phyloP scores from a whole-genome alignment of 805 yeast genomes.

The Wickerhamomyces ciferrii region DNA sequence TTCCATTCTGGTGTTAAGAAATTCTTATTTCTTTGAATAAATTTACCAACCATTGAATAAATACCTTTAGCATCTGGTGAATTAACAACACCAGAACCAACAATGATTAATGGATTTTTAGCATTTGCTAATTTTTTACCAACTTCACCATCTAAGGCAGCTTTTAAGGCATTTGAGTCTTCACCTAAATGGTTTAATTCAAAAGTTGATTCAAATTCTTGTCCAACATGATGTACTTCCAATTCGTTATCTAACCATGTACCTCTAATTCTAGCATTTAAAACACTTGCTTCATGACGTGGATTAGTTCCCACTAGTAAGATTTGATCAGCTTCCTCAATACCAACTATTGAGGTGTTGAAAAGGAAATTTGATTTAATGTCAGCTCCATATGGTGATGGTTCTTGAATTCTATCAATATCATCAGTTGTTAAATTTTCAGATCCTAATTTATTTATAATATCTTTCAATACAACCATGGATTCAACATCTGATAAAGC shows the following conservation, averaged over 20 bases:
- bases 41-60: constrained; percentile 54
- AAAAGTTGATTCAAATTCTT: constrained; percentile 73
- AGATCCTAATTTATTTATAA: constrained; percentile 70
- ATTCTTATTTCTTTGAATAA: constrained; percentile 48
- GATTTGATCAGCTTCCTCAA: constrained; percentile 79
- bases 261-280: constrained; percentile 78
- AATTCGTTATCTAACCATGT: constrained; percentile 67
- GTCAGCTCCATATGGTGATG: constrained; percentile 62
- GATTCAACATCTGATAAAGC: constrained; percentile 80
- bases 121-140: constrained; percentile 68
- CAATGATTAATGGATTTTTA: constrained; percentile 68
- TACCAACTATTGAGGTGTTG: constrained; percentile 74
- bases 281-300: constrained; percentile 84
- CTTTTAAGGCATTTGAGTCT: constrained; percentile 47
- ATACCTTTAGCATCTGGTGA: constrained; percentile 58
- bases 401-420: constrained; percentile 36
- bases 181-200: constrained; percentile 59
- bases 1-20: constrained; percentile 74
- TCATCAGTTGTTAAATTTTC: constrained; percentile 77
- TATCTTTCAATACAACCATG: constrained; percentile 75
- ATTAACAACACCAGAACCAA: constrained; percentile 77
- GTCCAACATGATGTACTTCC: constrained; percentile 71
- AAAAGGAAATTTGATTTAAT: constrained; percentile 74
- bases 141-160: constrained; percentile 59
- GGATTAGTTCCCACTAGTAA: constrained; percentile 83